Base-by-base conservation (phyloP, 345 rosid genomes). In the Leavenworthia alabamica region DNA sequence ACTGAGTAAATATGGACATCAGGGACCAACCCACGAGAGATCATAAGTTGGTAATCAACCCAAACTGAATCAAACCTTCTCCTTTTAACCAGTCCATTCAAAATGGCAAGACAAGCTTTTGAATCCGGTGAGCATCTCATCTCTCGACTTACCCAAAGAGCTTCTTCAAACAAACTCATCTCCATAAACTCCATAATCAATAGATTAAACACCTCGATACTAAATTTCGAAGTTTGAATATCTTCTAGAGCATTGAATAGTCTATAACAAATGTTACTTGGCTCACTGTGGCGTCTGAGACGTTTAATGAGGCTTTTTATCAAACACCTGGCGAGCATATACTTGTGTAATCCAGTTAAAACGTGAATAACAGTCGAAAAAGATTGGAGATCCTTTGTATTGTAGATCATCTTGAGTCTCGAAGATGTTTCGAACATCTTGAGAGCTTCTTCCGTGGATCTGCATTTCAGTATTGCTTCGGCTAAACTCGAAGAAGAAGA, bases 131-230 rank as follows among this genome's bases (percentile, higher is more conserved):
- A 72, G 56, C 29, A 43, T 9, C 37, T 69, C 46, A 65, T 73
- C 60, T 72, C 79, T 35, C 74, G 55, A 53, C 73, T 78, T 53
- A 86, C 82, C 86, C 79, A 68, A 60, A 82, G 62, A 41, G 90
- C 86, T 61, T 84, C 95, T 7, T 86, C 82, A 9, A 82, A 71
- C 15, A 68, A 56, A 54, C 80, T 82, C 79, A 78, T 63, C 75
- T 82, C 79, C 29, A 78, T 56, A 53, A 84, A 60, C 40, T 82
- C 88, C 62, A 79, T 62, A 39, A 86, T 76, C 56, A 84, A 44
- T 29, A 78, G 35, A 20, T 75, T 80, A 67, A 86, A 84, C 63
- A 84, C 88, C 9, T 75, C 46, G 43, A 66, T 56, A 65, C 56
- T 68, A 43, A 74, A 77, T 20, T 78, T 73, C 0, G 70, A 15